phyloP scores from a whole-genome alignment of 2,329 filamentous ascomycete species.

The Epichloe coenophiala region DNA sequence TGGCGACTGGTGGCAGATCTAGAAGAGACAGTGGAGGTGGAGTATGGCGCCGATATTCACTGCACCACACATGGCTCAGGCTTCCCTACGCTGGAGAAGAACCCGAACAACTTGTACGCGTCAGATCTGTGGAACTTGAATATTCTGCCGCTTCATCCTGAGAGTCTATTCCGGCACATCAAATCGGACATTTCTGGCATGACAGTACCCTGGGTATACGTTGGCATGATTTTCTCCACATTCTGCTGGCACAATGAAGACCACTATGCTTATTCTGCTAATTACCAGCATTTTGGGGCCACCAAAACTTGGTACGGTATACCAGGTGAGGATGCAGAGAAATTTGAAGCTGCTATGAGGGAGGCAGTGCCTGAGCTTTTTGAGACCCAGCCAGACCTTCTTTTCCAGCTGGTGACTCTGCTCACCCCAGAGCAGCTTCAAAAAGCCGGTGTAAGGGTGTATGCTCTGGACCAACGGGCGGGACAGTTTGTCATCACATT shows the following conservation, averaged over 20 bases:
- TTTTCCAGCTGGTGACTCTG: conserved; percentile 95
- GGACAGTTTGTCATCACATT: conserved; percentile 96
- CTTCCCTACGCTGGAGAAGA: conserved; percentile 85
- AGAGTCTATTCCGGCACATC: conserved; percentile 92
- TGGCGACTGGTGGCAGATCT: conserved; percentile 90
- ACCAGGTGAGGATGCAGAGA: conserved; percentile 81
- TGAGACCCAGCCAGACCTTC: conserved; percentile 86
- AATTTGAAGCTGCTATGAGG: conserved; percentile 90
- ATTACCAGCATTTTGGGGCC: conserved; percentile 95
- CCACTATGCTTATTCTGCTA: conserved; percentile 93
- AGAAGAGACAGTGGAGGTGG: conserved; percentile 91
- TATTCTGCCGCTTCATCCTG: conserved; percentile 74
- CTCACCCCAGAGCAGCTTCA: conserved; percentile 84
- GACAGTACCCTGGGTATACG: conserved; percentile 98
- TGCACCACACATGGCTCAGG: conserved; percentile 96
- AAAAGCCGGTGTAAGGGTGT: conserved; percentile 86
- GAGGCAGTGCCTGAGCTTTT: conserved; percentile 93
- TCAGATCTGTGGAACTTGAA: conserved; percentile 94
- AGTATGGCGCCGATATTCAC: conserved; percentile 96
- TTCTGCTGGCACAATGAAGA: conserved; percentile 99
- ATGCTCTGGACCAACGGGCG: conserved; percentile 87
- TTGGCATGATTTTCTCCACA: conserved; percentile 98
- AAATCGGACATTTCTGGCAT: conserved; percentile 98
- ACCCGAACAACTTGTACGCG: conserved; percentile 76
- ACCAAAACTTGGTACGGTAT: conserved; percentile 99